Base-by-base conservation (phyloP, 495 filamentous ascomycete genomes). In the Mycothermus thermophilus region DNA sequence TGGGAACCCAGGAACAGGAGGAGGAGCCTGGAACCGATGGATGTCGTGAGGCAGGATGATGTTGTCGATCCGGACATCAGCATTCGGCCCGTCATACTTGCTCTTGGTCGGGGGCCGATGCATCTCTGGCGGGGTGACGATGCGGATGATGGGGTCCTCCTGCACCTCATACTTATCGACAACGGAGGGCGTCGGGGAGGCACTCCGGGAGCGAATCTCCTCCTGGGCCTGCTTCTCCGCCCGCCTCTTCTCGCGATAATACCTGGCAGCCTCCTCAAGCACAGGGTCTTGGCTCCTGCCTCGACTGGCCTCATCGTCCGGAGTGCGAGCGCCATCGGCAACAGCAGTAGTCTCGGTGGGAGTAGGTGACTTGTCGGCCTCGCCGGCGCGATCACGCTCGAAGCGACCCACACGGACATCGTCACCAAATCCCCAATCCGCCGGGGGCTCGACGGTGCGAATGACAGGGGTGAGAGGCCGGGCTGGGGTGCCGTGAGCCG, bases 41-140 rank as follows among this genome's bases (percentile, higher is more conserved):
- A 59, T 22, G 4, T 65, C 57, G 15, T 40, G 30, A 3, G 64
- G 63, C 42, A 53, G 41, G 26, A 73, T 53, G 20, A 64, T 42
- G 35, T 70, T 60, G 38, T 72, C 67, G 35, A 66, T 59, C 10
- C 55, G 47, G 23, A 72, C 68, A 47, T 73, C 69, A 22, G 69
- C 69, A 35, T 73, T 63, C n/a, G 67, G 69, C 11, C 49, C 63
- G 35, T 64, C 67, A 38, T 61, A 73, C 27, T 52, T 63, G 39
- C 59, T 60, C 46, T 62, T 62, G 26, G 48, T 47, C 21, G 60
- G 63, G 2, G 50, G 37, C 9, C 57, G 54, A 22, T 60, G 48
- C 57, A 66, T 64, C 35, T 58, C 59, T 17, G 67, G 64, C 17
- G 67, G 65, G 4, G 64, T 58, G 34, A 58, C 51, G 37, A 69